Evolutionary conservation across 768 basidiomycete species (phyloP), one percentile per base, ranked within the genome.

Genomic region (Clitopilus hobsonii): DNA sequence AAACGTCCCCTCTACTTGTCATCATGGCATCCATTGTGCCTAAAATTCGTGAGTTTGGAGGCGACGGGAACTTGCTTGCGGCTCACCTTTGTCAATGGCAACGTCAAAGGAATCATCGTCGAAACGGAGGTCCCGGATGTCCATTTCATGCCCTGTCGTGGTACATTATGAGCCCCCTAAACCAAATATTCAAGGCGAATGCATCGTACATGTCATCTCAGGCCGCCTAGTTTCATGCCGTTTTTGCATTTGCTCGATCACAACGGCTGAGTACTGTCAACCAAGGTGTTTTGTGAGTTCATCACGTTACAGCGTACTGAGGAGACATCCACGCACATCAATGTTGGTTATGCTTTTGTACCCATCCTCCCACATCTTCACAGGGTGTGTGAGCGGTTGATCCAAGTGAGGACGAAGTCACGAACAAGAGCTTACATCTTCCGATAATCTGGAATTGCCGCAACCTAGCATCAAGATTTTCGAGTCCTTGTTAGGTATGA

Each of bases 11-110:
- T 64, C 89, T 89, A 0, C 81, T 74, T 0, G 91, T 85, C 84
- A 93, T 85, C 87, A 94, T 88, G 2, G 90, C 89, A 65, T 94
- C 91, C 89, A 94, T 91, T 1, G 91, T 92, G 14, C 89, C 74
- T 76, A 26, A 18, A 29, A 24, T 3, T 23, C 47, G n/a, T 20
- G 20, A 45, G 38, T 13, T 38, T 14, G 24, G 47, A 54, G 25
- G 32, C 24, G 24, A n/a, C 8, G 6, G 27, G 18, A 24, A 10
- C 24, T n/a, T 32, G 24, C 3, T 26, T 18, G 22, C 32, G 38
- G 23, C 22, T 41, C 13, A 71, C 75, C 90, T 80, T 94, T 94
- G 69, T 94, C 92, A 50, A 94, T 86, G 0, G 83, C 90, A 49
- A 94, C 74, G 62, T 94, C 90, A 58, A 94, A 90, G 0, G 77